phyloP scores from a whole-genome alignment of 345 rosid genomes.

The Nasturtium officinale region DNA sequence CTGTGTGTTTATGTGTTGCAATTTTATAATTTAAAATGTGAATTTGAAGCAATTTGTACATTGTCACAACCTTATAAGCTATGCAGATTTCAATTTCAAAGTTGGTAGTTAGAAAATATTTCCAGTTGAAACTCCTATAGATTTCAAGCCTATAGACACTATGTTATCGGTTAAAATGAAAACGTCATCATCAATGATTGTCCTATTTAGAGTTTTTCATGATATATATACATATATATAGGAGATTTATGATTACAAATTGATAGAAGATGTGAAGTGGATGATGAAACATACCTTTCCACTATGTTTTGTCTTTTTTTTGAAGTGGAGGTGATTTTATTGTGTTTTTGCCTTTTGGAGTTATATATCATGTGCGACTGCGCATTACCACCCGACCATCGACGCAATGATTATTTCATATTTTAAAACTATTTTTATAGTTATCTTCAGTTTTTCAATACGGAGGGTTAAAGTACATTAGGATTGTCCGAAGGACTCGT shows the following conservation, averaged over 20 bases:
- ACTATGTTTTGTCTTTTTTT: slow-evolving; percentile 16
- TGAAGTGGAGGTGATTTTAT: slow-evolving; percentile 37
- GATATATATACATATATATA: background rate
- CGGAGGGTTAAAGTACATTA: background rate
- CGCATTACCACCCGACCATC: slow-evolving; percentile 27
- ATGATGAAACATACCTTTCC: slow-evolving; percentile 3
- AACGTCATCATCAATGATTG: background rate
- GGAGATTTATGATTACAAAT: slow-evolving; percentile 23
- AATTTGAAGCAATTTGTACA: background rate
- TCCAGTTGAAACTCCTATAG: no score
- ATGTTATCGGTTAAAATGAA: background rate
- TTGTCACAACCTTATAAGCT: background rate
- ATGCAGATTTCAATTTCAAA: no score
- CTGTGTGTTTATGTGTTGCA: slow-evolving; percentile 2
- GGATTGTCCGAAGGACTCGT: background rate
- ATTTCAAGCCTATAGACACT: no score
- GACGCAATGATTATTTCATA: background rate
- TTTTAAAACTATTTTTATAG: background rate
- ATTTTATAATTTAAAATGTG: background rate
- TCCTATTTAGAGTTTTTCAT: background rate
- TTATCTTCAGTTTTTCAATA: background rate
- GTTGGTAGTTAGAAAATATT: no score
- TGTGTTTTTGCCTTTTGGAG: slow-evolving; percentile 27
- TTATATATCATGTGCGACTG: slow-evolving; percentile 21
- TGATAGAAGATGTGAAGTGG: slow-evolving; percentile 10